Evolutionary conservation across 2,329 filamentous ascomycete genomes (phyloP).

Genomic region (Emmonsiellopsis sp.): DNA sequence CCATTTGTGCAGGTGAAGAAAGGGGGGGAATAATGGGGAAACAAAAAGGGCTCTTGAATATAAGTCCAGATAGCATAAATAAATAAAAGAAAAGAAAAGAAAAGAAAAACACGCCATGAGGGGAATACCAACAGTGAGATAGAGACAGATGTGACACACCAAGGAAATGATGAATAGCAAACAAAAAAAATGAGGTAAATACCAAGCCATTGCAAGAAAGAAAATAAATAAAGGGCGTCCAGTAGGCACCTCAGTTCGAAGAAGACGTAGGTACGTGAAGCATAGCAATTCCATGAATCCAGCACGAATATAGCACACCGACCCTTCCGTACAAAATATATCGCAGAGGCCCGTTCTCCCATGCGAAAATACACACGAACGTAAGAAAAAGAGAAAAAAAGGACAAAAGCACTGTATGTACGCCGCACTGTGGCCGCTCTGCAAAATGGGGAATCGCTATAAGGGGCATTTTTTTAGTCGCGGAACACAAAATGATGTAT

Average conservation of each 20-base stretch:
- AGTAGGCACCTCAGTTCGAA: neutral
- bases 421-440: slow-evolving; percentile 1
- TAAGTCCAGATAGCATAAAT: neutral
- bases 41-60: neutral
- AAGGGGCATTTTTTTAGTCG: neutral
- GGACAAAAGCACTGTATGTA: slow-evolving; percentile 7
- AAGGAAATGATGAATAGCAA: slow-evolving; percentile 1
- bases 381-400: slow-evolving; percentile 2
- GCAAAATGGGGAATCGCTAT: slow-evolving; percentile 1
- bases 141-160: slow-evolving; percentile 3
- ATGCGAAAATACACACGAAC: neutral
- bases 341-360: neutral
- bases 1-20: neutral
- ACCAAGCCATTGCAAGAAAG: neutral
- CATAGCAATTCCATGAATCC: slow-evolving; percentile 7
- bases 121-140: slow-evolving; percentile 6
- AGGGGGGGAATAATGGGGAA: neutral
- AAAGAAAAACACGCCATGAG: neutral
- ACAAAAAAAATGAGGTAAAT: neutral
- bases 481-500: neutral
- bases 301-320: neutral
- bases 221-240: neutral
- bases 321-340: neutral
- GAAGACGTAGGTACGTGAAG: slow-evolving; percentile 3
- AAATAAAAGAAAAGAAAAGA: neutral